Base-by-base conservation (phyloP, 306 rosid genomes). In the Trichosanthes truncata region DNA sequence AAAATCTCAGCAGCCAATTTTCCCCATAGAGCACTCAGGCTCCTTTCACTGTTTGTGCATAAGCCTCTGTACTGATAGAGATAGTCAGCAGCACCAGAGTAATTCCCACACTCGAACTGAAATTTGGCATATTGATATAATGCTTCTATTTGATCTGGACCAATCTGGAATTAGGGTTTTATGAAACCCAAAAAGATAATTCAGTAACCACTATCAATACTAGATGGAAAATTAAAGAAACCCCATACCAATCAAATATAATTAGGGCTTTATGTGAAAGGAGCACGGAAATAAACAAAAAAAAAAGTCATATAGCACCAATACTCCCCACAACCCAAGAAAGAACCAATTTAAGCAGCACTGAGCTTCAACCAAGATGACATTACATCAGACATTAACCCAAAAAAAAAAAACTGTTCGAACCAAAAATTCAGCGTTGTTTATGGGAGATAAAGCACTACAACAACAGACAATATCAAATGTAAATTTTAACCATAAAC, bases 81-180 rank as follows among this genome's bases (percentile, higher is more conserved):
- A 90, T 92, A 95, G 59, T 95, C 99, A 36, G 99, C 97, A 76
- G 97, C 98, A 36, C 98, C 98, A 78, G 98, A 95, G 84, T 92
- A 95, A 91, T 95, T 95, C 15, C 98, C 98, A 74, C 98, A 93
- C 83, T 95, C 97, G 71, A 95, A 95, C 81, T 95, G 98, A 84
- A 95, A 95, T 33, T 95, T 95, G 48, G 99, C 97, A 87, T 90
- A 95, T 74, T 95, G 97, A 86, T 95, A 95, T n/a, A 95, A 76
- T 0, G 97, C 99, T 80, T 95, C 99, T 29, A 95, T 95, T 69
- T 93, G 97, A 13, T 88, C 90, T 17, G 96, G 85, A 71, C 97
- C 99, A 71, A 95, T 95, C 97, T 94, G 93, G 55, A 74, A 68
- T 40, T 40, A 6, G 74, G 7, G 8, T 66, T 66, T 20, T 1